These are phyloP conservation scores for Cephalotrichum gorgonifer DNA, from an alignment of 2,329 filamentous ascomycete genomes.

Conservation along the genomic window DNA sequence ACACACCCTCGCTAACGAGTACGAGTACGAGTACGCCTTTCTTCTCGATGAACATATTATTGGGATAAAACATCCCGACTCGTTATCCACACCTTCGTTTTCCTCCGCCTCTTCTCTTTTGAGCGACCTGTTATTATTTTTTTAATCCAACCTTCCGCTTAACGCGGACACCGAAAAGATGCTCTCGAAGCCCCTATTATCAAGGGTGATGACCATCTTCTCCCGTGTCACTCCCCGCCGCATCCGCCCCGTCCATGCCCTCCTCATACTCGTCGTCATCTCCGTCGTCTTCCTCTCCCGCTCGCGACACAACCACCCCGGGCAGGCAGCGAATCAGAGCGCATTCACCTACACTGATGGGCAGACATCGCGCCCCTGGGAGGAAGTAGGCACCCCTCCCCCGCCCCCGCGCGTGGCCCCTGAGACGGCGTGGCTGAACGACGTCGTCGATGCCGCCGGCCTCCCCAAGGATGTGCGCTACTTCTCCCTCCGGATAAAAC, in stretches of 20 bases:
- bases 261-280: constrained; percentile 9
- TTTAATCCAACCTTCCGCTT: no score
- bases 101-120: neutral
- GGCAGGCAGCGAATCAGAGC: constrained; percentile 1
- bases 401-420: constrained; percentile 17
- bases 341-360: constrained; percentile 8
- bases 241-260: constrained; percentile 8
- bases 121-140: no score
- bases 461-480: constrained; percentile 13
- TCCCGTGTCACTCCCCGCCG: constrained; percentile 7
- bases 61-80: no score
- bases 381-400: constrained; percentile 19
- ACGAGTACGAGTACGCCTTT: neutral
- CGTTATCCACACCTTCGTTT: neutral
- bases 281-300: constrained; percentile 9
- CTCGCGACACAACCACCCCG: neutral
- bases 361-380: constrained; percentile 17
- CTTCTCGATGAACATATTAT: no score
- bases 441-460: constrained; percentile 19
- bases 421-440: constrained; percentile 21
- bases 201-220: neutral
- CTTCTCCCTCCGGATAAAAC: constrained; percentile 5
- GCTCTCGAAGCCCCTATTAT: neutral
- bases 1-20: no score
- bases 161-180: neutral